Conservation (phyloP, 73 alveolate species). For the Diophrys sp. region DNA sequence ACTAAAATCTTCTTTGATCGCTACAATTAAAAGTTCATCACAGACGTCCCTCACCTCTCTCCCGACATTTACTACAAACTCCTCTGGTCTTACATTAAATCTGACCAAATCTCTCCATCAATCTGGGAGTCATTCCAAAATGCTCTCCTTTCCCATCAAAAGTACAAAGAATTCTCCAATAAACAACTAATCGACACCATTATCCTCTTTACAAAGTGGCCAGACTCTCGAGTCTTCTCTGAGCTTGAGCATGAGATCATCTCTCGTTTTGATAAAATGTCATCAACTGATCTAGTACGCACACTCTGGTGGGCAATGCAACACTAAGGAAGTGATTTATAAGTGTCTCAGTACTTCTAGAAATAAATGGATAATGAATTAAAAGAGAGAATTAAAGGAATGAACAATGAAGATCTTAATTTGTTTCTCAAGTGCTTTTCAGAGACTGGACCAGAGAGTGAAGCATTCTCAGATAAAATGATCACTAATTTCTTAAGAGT, state of each 20-base stretch:
- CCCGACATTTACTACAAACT: constrained; percentile 18
- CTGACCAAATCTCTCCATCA: constrained; percentile 1
- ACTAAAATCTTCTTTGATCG: constrained; percentile 16
- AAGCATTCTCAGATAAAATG: constrained; percentile 10
- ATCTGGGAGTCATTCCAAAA: constrained; percentile 24
- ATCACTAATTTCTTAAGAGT: constrained; percentile 10
- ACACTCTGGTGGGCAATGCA: constrained; percentile 33
- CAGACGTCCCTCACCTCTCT: constrained; percentile 10
- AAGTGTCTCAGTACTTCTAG: constrained; percentile 10
- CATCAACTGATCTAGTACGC: constrained; percentile 14
- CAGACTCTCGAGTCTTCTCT: constrained; percentile 14
- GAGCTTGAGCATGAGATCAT: constrained; percentile 16
- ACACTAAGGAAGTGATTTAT: constrained; percentile 18
- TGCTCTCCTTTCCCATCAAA: constrained; percentile 2
- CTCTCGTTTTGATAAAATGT: constrained; percentile 12
- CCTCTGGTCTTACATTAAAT: constrained; percentile 31
- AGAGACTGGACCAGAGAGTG: not conserved
- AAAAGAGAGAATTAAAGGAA: not conserved
- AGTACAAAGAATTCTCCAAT: constrained; percentile 23
- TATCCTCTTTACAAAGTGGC: constrained; percentile 2
- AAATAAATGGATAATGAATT: constrained; percentile 14
- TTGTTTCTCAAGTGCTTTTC: constrained; percentile 22
- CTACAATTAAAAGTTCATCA: constrained; percentile 22
- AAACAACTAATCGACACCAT: constrained; percentile 9
- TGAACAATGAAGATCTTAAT: constrained; percentile 31